Evolutionary conservation across 495 filamentous ascomycete genomes (phyloP), one percentile per base, ranked within the genome.

Genomic region (Cairneyella variabilis): DNA sequence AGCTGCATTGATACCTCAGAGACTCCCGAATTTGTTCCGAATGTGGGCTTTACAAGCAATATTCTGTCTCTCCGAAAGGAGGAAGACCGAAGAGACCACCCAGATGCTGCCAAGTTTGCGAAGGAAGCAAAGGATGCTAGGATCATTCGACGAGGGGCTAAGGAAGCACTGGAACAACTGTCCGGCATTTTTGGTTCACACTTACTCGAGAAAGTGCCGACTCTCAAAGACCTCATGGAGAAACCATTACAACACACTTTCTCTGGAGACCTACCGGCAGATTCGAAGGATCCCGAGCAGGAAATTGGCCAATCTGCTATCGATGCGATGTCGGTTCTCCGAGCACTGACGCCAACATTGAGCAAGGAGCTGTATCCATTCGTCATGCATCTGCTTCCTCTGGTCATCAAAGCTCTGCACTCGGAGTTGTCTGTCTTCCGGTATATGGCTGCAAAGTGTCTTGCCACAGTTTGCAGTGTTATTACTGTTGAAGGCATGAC

Each of bases 1-100:
- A 95, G 89, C 63, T 97, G 93, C 63, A 86, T 95, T 54, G 93
- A 98, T 61, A 95, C 91, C 5, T 93, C 95, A 0, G 93, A 97
- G 68, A 97, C 95, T 0, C 93, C 93, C 7, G 95, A 97, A 61
- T 97, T 97, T 67, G 82, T 82, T 12, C 79, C 81, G 27, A 92
- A 95, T 62, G 85, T 82, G 0, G 60, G 71, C 21, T 81, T 91
- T 46, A 85, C 85, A 40, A 83, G 81, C 55, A 84, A 85, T 8
- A 91, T 98, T 53, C 69, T 97, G 28, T 96, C 93, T 0, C 80
- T 98, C 56, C 84, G 90, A 55, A 98, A 97, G 68, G 93, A 98
- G 64, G 93, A 98, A 69, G 92, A 98, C 64, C 82, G 95, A 39
- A 85, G 90, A 59, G 95, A 97, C 60, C 90, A 95, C 64, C 80